A percentile compares a stretch with the other conserved stretches of the same genome.
Conservation (phyloP, 352 stramenopile species). For the Thalassiosira ordinaria region DNA sequence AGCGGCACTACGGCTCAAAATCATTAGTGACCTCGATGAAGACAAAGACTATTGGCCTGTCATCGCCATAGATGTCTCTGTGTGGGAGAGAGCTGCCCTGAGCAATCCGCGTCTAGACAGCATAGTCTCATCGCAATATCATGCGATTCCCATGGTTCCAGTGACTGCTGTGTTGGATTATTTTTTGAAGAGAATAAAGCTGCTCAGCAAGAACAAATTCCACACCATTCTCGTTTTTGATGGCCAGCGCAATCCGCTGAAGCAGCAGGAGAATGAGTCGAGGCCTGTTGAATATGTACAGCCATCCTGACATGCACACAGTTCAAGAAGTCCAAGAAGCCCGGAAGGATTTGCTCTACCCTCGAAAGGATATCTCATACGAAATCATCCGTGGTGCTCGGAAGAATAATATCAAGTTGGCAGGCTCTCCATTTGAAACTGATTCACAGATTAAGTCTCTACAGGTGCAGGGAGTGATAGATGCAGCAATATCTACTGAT, state of each 20-base stretch:
- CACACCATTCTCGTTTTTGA: background rate
- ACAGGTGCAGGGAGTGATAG: background rate
- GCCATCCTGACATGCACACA: background rate
- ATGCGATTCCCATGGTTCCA: background rate
- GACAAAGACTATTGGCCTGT: background rate
- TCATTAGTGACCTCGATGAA: background rate
- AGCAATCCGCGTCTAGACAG: background rate
- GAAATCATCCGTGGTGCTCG: background rate
- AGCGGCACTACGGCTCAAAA: no score
- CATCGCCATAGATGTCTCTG: background rate
- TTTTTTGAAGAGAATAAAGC: background rate
- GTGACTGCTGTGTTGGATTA: background rate
- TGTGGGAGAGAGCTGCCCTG: background rate
- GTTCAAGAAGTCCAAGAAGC: background rate
- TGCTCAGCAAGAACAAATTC: background rate
- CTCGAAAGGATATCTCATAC: background rate
- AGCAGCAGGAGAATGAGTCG: background rate
- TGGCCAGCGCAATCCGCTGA: background rate
- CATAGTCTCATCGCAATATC: background rate
- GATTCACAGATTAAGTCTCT: background rate
- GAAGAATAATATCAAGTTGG: background rate
- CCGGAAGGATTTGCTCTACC: background rate
- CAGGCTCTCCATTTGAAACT: background rate
- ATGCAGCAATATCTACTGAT: background rate
- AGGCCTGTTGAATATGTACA: background rate